Conservation (phyloP, 495 filamentous ascomycete species). For the Darksidea phi region DNA sequence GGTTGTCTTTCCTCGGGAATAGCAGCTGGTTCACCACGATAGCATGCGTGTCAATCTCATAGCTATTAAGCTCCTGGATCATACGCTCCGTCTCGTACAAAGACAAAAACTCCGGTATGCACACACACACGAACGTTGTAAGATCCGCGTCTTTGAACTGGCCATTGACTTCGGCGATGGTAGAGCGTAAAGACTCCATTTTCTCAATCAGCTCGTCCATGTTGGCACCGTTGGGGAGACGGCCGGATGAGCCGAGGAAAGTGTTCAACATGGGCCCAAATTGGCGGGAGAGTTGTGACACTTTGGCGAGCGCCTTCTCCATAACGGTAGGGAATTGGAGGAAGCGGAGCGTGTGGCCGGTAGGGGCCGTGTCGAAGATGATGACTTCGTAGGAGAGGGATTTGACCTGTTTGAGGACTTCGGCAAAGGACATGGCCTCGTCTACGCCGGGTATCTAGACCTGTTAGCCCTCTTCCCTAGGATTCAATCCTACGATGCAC, state of each 20-base stretch:
- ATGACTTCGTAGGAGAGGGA: constrained; percentile 98
- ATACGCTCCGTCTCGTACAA: constrained; percentile 99
- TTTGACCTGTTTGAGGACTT: constrained; percentile 98
- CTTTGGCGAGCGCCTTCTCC: constrained; percentile 95
- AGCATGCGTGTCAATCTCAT: constrained; percentile 91
- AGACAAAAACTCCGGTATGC: constrained; percentile 95
- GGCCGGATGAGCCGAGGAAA: constrained; percentile 77
- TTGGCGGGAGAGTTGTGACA: constrained; percentile 88
- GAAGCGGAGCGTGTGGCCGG: constrained; percentile 98
- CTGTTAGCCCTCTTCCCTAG: too few species aligned
- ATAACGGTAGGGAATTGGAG: constrained; percentile 97
- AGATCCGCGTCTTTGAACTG: constrained; percentile 97
- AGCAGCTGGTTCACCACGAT: constrained; percentile 98
- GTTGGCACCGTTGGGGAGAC: constrained; percentile 86
- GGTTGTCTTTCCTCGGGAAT: constrained; percentile 81
- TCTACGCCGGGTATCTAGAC: constrained; percentile 93
- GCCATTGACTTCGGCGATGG: constrained; percentile 91
- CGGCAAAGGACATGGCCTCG: constrained; percentile 99
- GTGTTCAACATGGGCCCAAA: constrained; percentile 96
- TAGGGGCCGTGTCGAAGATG: constrained; percentile 98
- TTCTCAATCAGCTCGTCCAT: constrained; percentile 88
- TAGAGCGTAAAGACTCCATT: constrained; percentile 87
- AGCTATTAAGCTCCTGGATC: constrained; percentile 95
- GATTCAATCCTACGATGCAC: too few species aligned
- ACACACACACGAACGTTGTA: constrained; percentile 97